Percentiles rank a stretch among this genome's conserved stretches.
Evolutionary conservation across 2,329 filamentous ascomycete genomes (phyloP).

Genomic region (Cladosporium sp.): DNA sequence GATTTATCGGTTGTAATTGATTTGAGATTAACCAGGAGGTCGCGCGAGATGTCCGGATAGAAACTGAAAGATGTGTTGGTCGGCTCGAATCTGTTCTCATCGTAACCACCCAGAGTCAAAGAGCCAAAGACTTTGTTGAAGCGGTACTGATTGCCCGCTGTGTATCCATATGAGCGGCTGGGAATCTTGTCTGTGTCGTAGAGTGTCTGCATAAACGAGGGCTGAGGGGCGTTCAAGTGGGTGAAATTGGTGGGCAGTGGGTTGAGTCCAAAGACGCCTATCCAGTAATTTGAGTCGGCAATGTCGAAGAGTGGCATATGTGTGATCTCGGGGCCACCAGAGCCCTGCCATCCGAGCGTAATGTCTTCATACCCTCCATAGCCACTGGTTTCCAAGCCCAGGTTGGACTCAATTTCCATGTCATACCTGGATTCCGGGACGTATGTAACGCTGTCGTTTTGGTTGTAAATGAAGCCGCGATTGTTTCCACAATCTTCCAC

Average conservation of each 20-base stretch:
- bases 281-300: conserved; percentile 25
- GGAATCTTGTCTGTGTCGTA: conserved; percentile 31
- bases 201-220: conserved; percentile 31
- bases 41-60: conserved; percentile 28
- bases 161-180: conserved; percentile 35
- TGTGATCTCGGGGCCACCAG: conserved; percentile 25
- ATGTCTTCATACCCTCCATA: conserved; percentile 32
- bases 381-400: conserved; percentile 40
- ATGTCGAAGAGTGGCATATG: conserved; percentile 31
- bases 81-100: conserved; percentile 32
- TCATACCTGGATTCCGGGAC: conserved; percentile 56
- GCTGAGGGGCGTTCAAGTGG: conserved; percentile 30
- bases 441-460: conserved; percentile 56
- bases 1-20: conserved; percentile 25
- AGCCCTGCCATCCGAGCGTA: conserved; percentile 33
- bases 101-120: conserved; percentile 37
- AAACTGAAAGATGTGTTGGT: conserved; percentile 31
- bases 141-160: conserved; percentile 35
- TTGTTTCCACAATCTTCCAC: conserved; percentile 26
- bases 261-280: conserved; percentile 33
- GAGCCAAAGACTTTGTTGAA: conserved; percentile 34
- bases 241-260: conserved; percentile 35
- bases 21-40: conserved; percentile 32
- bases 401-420: conserved; percentile 53
- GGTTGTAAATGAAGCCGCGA: conserved; percentile 44